Percentiles rank a stretch among this genome's conserved stretches.
Evolutionary conservation across 2,329 filamentous ascomycete genomes (phyloP).

Genomic region (Metarhizium sp.): DNA sequence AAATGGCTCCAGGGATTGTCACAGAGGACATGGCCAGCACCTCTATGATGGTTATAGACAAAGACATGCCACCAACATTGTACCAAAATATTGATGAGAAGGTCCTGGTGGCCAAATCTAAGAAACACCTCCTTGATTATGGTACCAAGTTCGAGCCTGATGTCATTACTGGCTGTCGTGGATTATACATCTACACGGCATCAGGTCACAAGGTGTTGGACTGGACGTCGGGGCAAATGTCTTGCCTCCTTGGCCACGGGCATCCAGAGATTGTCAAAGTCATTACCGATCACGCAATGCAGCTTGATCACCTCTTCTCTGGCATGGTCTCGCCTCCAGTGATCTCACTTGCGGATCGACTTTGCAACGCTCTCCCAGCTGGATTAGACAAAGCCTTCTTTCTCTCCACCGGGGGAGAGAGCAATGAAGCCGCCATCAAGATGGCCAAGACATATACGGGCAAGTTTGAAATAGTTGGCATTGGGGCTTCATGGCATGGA

Average conservation of each 20-base stretch:
- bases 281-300: constrained; percentile 35
- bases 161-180: constrained; percentile 32
- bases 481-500: constrained; percentile 52
- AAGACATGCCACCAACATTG: constrained; percentile 9
- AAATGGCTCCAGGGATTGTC: not conserved
- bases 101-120: constrained; percentile 12
- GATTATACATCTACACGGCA: constrained; percentile 36
- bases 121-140: constrained; percentile 16
- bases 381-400: constrained; percentile 48
- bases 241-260: constrained; percentile 46
- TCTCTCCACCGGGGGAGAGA: constrained; percentile 46
- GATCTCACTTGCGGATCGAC: constrained; percentile 40
- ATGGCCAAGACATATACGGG: constrained; percentile 56
- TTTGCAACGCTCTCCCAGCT: constrained; percentile 37
- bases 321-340: constrained; percentile 51
- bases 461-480: constrained; percentile 54
- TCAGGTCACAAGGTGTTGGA: constrained; percentile 40
- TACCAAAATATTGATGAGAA: constrained; percentile 13
- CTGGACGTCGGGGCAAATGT: constrained; percentile 54
- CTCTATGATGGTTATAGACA: constrained; percentile 3
- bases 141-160: constrained; percentile 18
- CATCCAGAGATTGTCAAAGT: constrained; percentile 48
- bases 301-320: constrained; percentile 50
- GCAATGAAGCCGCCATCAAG: constrained; percentile 53
- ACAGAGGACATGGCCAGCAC: not conserved